These are phyloP conservation scores for Sordariomycetes sp. DNA, from an alignment of 2,329 filamentous ascomycete species.

Conservation along the genomic window DNA sequence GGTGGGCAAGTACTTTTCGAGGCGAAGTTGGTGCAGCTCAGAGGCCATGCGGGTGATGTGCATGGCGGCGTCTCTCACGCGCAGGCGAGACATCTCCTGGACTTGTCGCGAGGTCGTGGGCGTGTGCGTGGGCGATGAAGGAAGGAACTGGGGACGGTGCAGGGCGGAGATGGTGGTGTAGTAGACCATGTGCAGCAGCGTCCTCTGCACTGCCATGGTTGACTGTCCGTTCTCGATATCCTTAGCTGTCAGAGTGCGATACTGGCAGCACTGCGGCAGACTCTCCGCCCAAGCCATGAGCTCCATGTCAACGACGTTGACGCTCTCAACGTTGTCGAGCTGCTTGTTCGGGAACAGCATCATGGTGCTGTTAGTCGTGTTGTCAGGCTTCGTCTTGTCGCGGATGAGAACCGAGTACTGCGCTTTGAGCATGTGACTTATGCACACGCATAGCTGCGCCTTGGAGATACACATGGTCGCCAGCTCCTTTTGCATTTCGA, in stretches of 20 bases:
- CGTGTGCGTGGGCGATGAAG: conserved; percentile 50
- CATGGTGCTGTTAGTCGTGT: conserved; percentile 68
- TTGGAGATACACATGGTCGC: conserved; percentile 88
- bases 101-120: conserved; percentile 54
- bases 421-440: conserved; percentile 80
- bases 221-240: conserved; percentile 53
- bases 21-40: conserved; percentile 60
- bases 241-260: conserved; percentile 43
- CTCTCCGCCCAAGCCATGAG: conserved; percentile 68
- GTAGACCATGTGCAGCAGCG: conserved; percentile 89
- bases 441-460: conserved; percentile 79
- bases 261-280: conserved; percentile 63
- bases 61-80: conserved; percentile 74
- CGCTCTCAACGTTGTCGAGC: conserved; percentile 70
- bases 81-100: conserved; percentile 72
- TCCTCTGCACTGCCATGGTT: conserved; percentile 61
- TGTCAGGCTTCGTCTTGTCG: conserved; percentile 69
- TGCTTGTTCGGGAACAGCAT: conserved; percentile 88
- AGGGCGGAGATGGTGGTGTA: conserved; percentile 85
- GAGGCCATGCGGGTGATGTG: conserved; percentile 81
- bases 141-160: conserved; percentile 83
- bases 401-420: conserved; percentile 89
- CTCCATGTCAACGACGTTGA: conserved; percentile 70
- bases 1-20: conserved; percentile 76
- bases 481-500: conserved; percentile 65